Evolutionary conservation across 1,284 basidiomycete species (phyloP), one percentile per base, ranked within the genome.

Genomic region (Tilletia indica): DNA sequence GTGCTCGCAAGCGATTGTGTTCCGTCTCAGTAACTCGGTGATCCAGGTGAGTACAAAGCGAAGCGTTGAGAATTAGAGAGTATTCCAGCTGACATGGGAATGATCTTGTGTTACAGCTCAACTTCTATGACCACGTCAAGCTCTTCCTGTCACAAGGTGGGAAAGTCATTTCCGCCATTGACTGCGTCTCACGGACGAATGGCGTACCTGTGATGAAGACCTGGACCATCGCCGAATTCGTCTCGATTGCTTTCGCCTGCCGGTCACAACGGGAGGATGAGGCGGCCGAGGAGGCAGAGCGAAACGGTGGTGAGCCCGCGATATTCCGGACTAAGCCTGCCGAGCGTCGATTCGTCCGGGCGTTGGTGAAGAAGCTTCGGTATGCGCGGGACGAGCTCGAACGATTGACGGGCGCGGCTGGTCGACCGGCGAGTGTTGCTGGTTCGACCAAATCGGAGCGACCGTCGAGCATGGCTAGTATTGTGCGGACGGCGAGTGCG

Each of bases 61-160:
- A 9, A 69, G 34, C 48, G 12, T 3, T 45, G 5, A 34, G n/a
- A 3, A 58, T 14, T 14, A 31, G 56, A 34, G 25, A 19, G n/a
- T 54, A 34, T 25, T n/a, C 25, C 1, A 31, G 34, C 56, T 58
- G 56, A 58, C 61, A 14, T 39, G 19, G 31, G 12, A 16, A 25
- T 70, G 58, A 9, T 66, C 47, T 6, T 38, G 31, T n/a, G n/a
- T 19, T 25, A 9, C 82, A 97, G 93, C 96, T 98, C 89, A 99
- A 98, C 87, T 98, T 97, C 85, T 93, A 93, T 86, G 96, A 99
- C 86, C 96, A 99, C 86, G 92, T 92, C 51, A 99, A 99, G 85
- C 86, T 98, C 71, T 91, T 99, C 73, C 87, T 98, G 69, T 93
- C 93, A 6, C 89, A 89, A 1, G 87, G 91, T 45, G 95, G 92